A percentile compares a stretch with the other conserved stretches of the same genome.
Conservation (phyloP, 345 rosid species). For the Aquilaria malaccensis region DNA sequence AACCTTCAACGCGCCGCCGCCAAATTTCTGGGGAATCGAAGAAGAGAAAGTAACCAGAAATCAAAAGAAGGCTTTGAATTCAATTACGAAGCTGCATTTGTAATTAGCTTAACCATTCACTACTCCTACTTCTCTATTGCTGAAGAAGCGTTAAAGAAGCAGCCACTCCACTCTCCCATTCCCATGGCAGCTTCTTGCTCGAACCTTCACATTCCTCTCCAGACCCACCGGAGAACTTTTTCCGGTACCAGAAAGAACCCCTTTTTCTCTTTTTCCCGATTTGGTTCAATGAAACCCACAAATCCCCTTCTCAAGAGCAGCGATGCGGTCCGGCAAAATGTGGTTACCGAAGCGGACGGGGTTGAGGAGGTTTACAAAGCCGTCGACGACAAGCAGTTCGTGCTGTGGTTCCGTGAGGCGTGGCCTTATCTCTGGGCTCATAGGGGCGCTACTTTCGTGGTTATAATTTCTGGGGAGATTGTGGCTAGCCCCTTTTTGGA, state of each 20-base stretch:
- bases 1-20: too few relatives aligned
- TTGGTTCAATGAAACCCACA: slow-evolving; percentile 1
- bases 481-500: slow-evolving; percentile 54
- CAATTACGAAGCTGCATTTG: too few relatives aligned
- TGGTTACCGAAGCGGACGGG: slow-evolving; percentile 29
- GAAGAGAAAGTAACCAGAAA: too few relatives aligned
- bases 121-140: too few relatives aligned
- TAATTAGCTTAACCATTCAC: too few relatives aligned
- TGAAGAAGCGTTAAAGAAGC: too few relatives aligned
- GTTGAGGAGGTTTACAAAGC: slow-evolving; percentile 26
- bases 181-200: slow-evolving; percentile 13
- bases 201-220: slow-evolving; percentile 1
- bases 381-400: slow-evolving; percentile 62
- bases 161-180: not conserved
- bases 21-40: too few relatives aligned
- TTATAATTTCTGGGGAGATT: slow-evolving; percentile 63
- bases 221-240: not conserved
- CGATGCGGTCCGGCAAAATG: slow-evolving; percentile 17
- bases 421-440: slow-evolving; percentile 97
- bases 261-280: not conserved
- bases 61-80: too few relatives aligned
- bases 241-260: not conserved
- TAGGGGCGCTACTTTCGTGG: slow-evolving; percentile 69
- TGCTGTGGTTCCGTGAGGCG: slow-evolving; percentile 95
- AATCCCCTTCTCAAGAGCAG: not conserved